Percentiles rank a stretch among this genome's conserved stretches.
Evolutionary conservation across 768 basidiomycete species (phyloP).

Genomic region (Cubamyces sp.): DNA sequence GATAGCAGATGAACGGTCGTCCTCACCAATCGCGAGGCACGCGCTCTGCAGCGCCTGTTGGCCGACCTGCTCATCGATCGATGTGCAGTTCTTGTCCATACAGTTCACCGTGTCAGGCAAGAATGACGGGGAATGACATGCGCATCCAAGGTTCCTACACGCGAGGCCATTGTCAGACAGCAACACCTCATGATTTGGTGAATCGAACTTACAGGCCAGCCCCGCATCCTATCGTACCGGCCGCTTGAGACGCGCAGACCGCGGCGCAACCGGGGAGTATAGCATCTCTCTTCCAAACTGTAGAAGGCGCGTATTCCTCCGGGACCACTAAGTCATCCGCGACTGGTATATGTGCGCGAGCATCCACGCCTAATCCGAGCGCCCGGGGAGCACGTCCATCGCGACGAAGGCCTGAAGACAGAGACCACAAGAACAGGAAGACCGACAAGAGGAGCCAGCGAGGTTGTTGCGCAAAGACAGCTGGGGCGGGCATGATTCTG

Average conservation of each 20-base stretch:
- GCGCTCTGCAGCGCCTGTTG: conserved; percentile 13
- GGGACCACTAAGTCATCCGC: conserved; percentile 3
- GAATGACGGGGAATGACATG: conserved; percentile 22
- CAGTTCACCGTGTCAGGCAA: conserved; percentile 23
- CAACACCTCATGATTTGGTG: neutral
- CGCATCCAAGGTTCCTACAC: conserved; percentile 22
- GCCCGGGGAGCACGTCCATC: neutral
- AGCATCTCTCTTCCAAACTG: conserved; percentile 1
- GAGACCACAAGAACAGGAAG: conserved; percentile 27
- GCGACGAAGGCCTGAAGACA: conserved; percentile 15
- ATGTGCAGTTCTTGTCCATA: conserved; percentile 21
- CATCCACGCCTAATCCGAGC: conserved; percentile 23
- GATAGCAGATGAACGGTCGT: too few species aligned
- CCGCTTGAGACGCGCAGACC: conserved; percentile 15
- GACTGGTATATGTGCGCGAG: conserved; percentile 6
- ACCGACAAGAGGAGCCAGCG: conserved; percentile 24
- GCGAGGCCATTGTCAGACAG: neutral
- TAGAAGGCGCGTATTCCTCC: neutral
- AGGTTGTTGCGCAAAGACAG: conserved; percentile 14
- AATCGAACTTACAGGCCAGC: conserved; percentile 14
- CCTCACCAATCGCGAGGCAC: conserved; percentile 14
- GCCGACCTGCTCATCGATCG: conserved; percentile 17
- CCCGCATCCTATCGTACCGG: conserved; percentile 15
- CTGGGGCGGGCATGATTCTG: conserved; percentile 4
- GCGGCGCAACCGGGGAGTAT: conserved; percentile 13